Conservation (phyloP, 345 rosid genomes). For the Hibiscus syriacus region DNA sequence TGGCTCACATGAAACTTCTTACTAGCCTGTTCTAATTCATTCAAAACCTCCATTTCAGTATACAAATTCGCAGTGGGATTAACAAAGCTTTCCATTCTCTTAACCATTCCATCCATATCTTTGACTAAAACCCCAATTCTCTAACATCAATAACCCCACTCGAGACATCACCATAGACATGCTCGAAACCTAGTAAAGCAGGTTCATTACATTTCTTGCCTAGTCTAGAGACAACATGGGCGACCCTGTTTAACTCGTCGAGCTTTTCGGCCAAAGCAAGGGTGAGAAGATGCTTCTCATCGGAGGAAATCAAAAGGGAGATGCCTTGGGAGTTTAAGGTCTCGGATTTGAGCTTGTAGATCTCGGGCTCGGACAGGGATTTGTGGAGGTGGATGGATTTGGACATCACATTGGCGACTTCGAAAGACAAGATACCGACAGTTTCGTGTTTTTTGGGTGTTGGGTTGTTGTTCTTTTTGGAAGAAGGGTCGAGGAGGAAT, state of each 20-base stretch:
- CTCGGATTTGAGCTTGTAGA: constrained; percentile 62
- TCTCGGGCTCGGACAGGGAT: constrained; percentile 62
- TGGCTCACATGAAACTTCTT: constrained; percentile 70
- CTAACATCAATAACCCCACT: constrained; percentile 68
- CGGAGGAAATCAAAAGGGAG: constrained; percentile 48
- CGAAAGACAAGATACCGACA: constrained; percentile 83
- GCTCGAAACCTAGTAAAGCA: constrained; percentile 90
- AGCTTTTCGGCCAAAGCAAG: constrained; percentile 84
- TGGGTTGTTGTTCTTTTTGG: constrained; percentile 27
- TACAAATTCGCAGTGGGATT: constrained; percentile 63
- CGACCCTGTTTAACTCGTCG: constrained; percentile 73
- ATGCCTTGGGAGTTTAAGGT: constrained; percentile 63
- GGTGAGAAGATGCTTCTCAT: constrained; percentile 53
- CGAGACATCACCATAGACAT: constrained; percentile 77
- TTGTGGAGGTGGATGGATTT: constrained; percentile 75
- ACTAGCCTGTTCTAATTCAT: constrained; percentile 69
- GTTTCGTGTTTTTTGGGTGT: constrained; percentile 28
- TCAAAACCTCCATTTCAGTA: constrained; percentile 80
- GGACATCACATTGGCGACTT: constrained; percentile 85
- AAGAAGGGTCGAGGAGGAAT: no score
- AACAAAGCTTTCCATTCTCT: constrained; percentile 85
- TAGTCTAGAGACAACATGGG: constrained; percentile 66
- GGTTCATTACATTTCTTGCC: constrained; percentile 85
- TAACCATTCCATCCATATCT: constrained; percentile 89
- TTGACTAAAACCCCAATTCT: constrained; percentile 81